Evolutionary conservation across 768 basidiomycete species (phyloP).

Genomic region (Amanita thiersii): DNA sequence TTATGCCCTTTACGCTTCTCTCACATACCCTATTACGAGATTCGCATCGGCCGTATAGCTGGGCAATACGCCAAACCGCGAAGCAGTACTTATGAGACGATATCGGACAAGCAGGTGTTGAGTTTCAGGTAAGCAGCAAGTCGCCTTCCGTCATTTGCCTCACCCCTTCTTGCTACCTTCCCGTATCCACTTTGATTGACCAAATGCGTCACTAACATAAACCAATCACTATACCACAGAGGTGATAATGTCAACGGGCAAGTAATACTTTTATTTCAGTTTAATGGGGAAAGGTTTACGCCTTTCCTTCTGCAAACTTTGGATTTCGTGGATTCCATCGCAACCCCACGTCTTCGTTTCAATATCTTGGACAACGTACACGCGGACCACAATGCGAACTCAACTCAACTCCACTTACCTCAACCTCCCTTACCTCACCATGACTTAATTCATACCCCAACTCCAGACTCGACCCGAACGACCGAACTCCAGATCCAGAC

Average conservation of each 20-base stretch:
- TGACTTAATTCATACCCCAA: constrained; percentile 10
- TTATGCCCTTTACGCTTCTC: neutral
- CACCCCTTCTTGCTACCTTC: neutral
- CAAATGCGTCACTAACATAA: no score
- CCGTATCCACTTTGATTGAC: constrained; percentile 1
- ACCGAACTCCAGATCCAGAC: constrained; percentile 86
- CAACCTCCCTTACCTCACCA: constrained; percentile 6
- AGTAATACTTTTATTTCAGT: no score
- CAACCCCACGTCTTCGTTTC: no score
- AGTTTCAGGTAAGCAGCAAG: constrained; percentile 69
- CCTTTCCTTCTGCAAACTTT: no score
- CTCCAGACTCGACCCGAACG: constrained; percentile 55
- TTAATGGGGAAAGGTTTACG: no score
- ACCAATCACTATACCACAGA: no score
- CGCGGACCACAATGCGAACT: no score
- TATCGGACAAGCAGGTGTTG: constrained; percentile 67
- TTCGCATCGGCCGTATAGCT: constrained; percentile 86
- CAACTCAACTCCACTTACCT: no score
- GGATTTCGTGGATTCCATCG: no score
- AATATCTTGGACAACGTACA: no score
- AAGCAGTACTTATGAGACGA: constrained; percentile 72
- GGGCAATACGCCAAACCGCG: constrained; percentile 96
- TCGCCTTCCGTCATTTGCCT: neutral
- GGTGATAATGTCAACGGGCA: constrained; percentile 97
- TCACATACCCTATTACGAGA: constrained; percentile 26